Evolutionary conservation across 2,329 filamentous ascomycete genomes (phyloP).

Genomic region (Botryotinia globosa): DNA sequence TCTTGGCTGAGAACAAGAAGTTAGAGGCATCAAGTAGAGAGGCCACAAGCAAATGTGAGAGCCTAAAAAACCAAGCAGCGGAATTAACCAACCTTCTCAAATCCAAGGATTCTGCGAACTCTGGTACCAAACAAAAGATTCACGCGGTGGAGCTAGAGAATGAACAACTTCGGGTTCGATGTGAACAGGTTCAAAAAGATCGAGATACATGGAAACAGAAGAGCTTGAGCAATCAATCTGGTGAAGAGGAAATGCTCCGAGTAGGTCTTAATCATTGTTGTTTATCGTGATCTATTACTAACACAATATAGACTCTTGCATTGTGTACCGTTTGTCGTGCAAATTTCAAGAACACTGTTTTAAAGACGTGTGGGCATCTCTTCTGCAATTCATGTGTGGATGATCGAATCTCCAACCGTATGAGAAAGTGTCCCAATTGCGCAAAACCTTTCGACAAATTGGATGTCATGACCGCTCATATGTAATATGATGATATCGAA

Average conservation of each 20-base stretch:
- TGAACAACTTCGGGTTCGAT: constrained; percentile 73
- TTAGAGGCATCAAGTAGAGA: constrained; percentile 72
- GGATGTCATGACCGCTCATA: constrained; percentile 76
- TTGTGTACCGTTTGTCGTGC: constrained; percentile 90
- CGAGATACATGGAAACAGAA: constrained; percentile 84
- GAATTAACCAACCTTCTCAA: constrained; percentile 74
- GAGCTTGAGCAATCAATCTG: constrained; percentile 73
- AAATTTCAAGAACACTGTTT: constrained; percentile 89
- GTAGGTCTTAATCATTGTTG: constrained; percentile 54
- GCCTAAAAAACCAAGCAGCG: constrained; percentile 69
- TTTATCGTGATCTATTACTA: constrained; percentile 34
- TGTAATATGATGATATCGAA: constrained; percentile 36
- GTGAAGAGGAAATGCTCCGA: constrained; percentile 80
- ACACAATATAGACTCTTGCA: constrained; percentile 60
- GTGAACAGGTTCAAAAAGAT: constrained; percentile 78
- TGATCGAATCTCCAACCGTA: constrained; percentile 81
- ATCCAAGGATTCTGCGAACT: constrained; percentile 65
- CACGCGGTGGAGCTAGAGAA: constrained; percentile 69
- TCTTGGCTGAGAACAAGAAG: constrained; percentile 70
- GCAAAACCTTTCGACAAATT: constrained; percentile 86
- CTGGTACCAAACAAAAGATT: constrained; percentile 53
- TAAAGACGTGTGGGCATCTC: constrained; percentile 92
- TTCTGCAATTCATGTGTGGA: constrained; percentile 92
- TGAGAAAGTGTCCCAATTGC: constrained; percentile 94
- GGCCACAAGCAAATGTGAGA: constrained; percentile 65